A percentile compares a stretch with the other conserved stretches of the same genome.
Conservation (phyloP, 2,329 filamentous ascomycete genomes). For the Alternaria viburni region DNA sequence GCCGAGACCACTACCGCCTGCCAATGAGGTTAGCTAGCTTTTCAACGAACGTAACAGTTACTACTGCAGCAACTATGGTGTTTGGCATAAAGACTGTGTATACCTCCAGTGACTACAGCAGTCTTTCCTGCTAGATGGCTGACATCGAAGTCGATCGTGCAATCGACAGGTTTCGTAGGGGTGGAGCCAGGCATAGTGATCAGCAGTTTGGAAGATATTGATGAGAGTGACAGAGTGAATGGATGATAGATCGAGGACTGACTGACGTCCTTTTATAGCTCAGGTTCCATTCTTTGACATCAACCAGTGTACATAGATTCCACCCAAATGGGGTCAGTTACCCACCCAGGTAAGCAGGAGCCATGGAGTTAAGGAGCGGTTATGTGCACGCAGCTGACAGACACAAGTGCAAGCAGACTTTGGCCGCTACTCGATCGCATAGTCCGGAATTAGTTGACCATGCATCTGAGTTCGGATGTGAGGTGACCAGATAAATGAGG, state of each 20-base stretch:
- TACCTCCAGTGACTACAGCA: neutral
- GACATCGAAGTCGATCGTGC: neutral
- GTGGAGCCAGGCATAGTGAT: neutral
- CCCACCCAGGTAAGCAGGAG: neutral
- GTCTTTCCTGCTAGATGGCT: neutral
- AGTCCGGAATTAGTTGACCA: neutral
- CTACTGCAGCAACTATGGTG: neutral
- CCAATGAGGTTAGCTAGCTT: neutral
- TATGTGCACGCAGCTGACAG: neutral
- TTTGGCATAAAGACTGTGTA: neutral
- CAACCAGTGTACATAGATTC: neutral
- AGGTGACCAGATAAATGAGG: neutral
- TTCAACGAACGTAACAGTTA: neutral
- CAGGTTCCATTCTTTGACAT: neutral
- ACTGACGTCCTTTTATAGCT: neutral
- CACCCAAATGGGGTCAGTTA: neutral
- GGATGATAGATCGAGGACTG: neutral
- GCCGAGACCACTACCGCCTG: neutral
- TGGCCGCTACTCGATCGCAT: neutral
- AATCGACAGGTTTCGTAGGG: neutral
- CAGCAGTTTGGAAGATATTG: neutral
- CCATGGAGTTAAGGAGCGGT: neutral
- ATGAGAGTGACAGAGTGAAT: neutral
- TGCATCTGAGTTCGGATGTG: neutral
- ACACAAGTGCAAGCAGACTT: neutral